Conservation (phyloP, 176 grass and related monocot genomes). For the Aegilops umbellulata region DNA sequence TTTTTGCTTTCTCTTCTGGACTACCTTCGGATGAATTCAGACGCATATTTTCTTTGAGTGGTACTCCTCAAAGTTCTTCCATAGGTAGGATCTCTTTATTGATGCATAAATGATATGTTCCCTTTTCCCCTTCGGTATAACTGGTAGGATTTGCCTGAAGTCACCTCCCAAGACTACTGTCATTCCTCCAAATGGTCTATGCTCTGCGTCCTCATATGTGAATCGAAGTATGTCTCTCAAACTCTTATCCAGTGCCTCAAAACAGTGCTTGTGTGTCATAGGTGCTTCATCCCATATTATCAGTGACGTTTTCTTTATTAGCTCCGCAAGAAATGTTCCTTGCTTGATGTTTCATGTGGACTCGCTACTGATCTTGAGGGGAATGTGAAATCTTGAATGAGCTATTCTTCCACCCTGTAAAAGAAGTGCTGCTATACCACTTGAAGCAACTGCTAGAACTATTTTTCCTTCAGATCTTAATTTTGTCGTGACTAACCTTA, state of each 20-base stretch:
- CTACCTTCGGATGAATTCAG: not conserved
- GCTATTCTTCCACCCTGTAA: not conserved
- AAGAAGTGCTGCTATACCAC: not conserved
- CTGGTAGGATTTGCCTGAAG: too few relatives aligned
- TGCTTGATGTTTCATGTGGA: not conserved
- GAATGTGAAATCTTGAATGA: not conserved
- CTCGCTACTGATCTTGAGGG: not conserved
- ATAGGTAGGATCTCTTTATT: not conserved
- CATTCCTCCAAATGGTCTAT: too few relatives aligned
- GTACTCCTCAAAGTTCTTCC: conserved; percentile 1
- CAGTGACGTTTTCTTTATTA: too few relatives aligned
- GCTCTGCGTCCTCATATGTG: too few relatives aligned
- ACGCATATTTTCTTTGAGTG: not conserved
- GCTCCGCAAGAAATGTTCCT: too few relatives aligned
- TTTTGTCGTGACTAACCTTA: not conserved
- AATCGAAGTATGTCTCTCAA: too few relatives aligned
- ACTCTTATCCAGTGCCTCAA: too few relatives aligned
- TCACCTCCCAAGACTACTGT: too few relatives aligned
- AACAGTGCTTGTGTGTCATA: too few relatives aligned
- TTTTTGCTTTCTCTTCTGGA: not conserved
- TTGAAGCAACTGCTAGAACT: not conserved
- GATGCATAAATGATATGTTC: too few relatives aligned
- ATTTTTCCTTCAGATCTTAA: not conserved
- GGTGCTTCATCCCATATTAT: too few relatives aligned
- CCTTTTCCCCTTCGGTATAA: too few relatives aligned